Base-by-base conservation (phyloP, 352 stramenopile species). In the Sclerospora graminicola region DNA sequence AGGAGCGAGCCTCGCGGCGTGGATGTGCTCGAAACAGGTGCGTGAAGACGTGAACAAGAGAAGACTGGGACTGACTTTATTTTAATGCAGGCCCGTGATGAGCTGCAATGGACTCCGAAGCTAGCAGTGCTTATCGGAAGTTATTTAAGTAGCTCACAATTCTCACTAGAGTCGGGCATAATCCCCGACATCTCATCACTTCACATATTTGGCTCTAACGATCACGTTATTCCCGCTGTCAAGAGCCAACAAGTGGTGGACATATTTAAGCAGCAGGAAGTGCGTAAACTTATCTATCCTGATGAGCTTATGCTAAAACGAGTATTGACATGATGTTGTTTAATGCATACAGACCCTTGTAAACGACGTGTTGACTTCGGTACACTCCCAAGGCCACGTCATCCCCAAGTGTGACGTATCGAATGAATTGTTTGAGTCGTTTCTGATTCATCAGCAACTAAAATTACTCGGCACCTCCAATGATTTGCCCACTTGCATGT, bases 321-420 rank as follows among this genome's bases (percentile, higher is more conserved):
- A 21, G 26, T 45, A n/a, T 32, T 50, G 20, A 48, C 9, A n/a
- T 1, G 13, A 18, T 26, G 27, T 11, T 49, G 14, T 51, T 9
- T 13, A 14, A 50, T 33, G 24, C 19, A 33, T 28, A 4, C 46
- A 72, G 59, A 72, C 47, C n/a, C 20, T 47, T 18, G 45, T 76
- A 11, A 54, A 67, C 21, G 56, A 66, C 40, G 69, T 89, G 38
- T 23, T 70, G 24, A 86, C 67, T 8, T 72, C 65, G 13, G 62
- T 79, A 20, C 79, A 91, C 59, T 65, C 51, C 40, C 74, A 89
- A 54, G 79, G 79, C 38, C 79, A 91, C 41, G 75, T 91, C 36
- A 71, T 89, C 33, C 79, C 79, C 29, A 91, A 91, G 47, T 78
- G 68, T 21, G 63, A 82, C 30, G 47, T 53, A 31, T 73, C 65